These are phyloP conservation scores for Beauveria sp. DNA, from an alignment of 2,329 filamentous ascomycete species.

Conservation along the genomic window DNA sequence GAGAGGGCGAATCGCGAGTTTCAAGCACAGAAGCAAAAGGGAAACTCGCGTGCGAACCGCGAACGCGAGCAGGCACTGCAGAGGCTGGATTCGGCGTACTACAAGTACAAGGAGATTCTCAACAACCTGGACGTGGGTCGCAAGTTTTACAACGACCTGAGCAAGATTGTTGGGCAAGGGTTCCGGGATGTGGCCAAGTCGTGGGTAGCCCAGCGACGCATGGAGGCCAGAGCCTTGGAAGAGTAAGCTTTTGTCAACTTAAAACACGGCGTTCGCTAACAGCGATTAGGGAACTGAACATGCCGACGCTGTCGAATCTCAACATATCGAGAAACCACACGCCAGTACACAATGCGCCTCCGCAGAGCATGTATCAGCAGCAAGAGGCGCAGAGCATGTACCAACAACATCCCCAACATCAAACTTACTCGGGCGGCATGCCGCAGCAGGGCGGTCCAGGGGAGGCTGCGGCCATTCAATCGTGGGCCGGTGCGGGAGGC, in stretches of 20 bases:
- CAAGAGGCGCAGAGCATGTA: background rate
- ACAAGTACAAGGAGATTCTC: constrained; percentile 94
- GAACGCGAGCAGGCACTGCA: constrained; percentile 85
- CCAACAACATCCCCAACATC: constrained; percentile 11
- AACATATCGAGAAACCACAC: constrained; percentile 26
- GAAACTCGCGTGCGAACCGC: constrained; percentile 50
- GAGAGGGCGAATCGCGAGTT: constrained; percentile 73
- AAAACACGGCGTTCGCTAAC: background rate
- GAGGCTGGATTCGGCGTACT: constrained; percentile 80
- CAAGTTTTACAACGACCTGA: constrained; percentile 96
- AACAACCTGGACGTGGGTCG: constrained; percentile 83
- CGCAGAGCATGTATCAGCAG: constrained; percentile 5
- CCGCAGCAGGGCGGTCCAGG: constrained; percentile 11
- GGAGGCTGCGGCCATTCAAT: constrained; percentile 42
- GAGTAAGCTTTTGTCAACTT: constrained; percentile 42
- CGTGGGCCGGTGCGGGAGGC: constrained; percentile 45
- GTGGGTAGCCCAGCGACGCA: constrained; percentile 73
- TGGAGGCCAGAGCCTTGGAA: constrained; percentile 74
- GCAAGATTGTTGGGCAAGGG: constrained; percentile 68
- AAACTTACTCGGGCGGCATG: constrained; percentile 14
- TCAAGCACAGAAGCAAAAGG: constrained; percentile 58
- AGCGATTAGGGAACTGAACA: constrained; percentile 38
- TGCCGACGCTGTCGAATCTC: constrained; percentile 42
- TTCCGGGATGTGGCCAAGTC: constrained; percentile 72
- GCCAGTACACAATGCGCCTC: constrained; percentile 13